Percentiles rank a stretch among this genome's conserved stretches.
phyloP scores from a whole-genome alignment of 2,329 filamentous ascomycete genomes.

The Penicillium hesseltinei region DNA sequence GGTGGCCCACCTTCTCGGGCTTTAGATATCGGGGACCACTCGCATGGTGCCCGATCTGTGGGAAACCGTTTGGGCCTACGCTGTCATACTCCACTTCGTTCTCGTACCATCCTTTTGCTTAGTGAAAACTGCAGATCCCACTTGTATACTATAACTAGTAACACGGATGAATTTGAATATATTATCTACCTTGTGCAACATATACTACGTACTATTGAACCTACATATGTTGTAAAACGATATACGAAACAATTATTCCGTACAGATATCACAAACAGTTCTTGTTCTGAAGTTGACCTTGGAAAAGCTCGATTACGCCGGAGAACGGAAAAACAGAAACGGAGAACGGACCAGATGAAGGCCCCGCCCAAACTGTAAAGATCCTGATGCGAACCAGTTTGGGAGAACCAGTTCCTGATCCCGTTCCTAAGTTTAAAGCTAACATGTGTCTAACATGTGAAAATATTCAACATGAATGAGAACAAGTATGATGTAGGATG shows the following conservation, averaged over 20 bases:
- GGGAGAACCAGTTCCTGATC: background rate
- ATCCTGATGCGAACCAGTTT: background rate
- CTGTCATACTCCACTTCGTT: background rate
- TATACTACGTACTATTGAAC: background rate
- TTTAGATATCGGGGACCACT: slow-evolving; percentile 28
- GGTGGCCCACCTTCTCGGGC: slow-evolving; percentile 20
- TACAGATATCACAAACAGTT: background rate
- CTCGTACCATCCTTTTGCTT: background rate
- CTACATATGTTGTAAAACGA: background rate
- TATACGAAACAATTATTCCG: background rate
- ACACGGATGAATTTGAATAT: background rate
- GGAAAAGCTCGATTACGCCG: background rate
- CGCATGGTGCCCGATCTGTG: slow-evolving; percentile 26
- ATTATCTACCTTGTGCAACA: background rate
- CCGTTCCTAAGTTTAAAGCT: background rate
- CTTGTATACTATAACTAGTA: background rate
- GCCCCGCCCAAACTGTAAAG: background rate
- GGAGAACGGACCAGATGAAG: background rate
- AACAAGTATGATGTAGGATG: background rate
- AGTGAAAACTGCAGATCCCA: background rate
- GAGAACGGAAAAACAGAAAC: background rate
- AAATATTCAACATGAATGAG: background rate
- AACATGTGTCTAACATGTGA: background rate
- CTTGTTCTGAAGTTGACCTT: background rate
- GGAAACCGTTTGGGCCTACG: slow-evolving; percentile 21